These are phyloP conservation scores for Ramicandelaber brevisporus DNA, from an alignment of 192 early-diverging fungal genomes.

Conservation along the genomic window DNA sequence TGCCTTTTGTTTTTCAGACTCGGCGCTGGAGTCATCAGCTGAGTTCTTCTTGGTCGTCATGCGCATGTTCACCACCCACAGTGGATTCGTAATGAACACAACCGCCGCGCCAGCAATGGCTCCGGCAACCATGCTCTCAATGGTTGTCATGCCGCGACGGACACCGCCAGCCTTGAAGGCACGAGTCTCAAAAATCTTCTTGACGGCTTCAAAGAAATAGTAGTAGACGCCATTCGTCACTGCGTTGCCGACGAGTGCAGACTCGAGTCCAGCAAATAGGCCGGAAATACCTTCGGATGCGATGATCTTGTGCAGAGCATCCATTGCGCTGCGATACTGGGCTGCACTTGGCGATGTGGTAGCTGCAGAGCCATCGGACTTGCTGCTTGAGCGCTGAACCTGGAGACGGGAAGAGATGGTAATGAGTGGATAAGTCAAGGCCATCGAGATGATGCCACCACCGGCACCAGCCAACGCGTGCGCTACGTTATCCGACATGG, in stretches of 20 bases:
- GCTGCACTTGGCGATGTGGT: no score
- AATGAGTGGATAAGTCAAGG: constrained; percentile 73
- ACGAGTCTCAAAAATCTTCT: constrained; percentile 56
- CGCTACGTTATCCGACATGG: constrained; percentile 58
- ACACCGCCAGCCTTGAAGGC: constrained; percentile 16
- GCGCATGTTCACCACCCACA: constrained; percentile 96
- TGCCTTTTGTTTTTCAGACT: constrained; percentile 10
- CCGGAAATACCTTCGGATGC: constrained; percentile 67
- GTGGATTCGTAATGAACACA: constrained; percentile 81
- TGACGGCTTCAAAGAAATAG: constrained; percentile 74
- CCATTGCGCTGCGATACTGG: constrained; percentile 28
- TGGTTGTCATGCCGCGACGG: constrained; percentile 43
- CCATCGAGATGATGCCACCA: constrained; percentile 78
- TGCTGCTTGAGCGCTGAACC: constrained; percentile 56
- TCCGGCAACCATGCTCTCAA: constrained; percentile 81
- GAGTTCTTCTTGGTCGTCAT: constrained; percentile 53
- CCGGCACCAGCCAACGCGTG: constrained; percentile 62
- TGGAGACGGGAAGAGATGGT: constrained; percentile 58
- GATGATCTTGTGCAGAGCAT: constrained; percentile 71
- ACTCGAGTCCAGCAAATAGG: constrained; percentile 82
- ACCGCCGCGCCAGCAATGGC: constrained; percentile 68
- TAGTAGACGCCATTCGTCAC: constrained; percentile 82
- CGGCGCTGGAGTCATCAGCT: constrained; percentile 20
- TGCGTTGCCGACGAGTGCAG: constrained; percentile 88
- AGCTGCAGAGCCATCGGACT: no score